Evolutionary conservation across 2,329 filamentous ascomycete species (phyloP).

Genomic region (Corynespora cassiicola): DNA sequence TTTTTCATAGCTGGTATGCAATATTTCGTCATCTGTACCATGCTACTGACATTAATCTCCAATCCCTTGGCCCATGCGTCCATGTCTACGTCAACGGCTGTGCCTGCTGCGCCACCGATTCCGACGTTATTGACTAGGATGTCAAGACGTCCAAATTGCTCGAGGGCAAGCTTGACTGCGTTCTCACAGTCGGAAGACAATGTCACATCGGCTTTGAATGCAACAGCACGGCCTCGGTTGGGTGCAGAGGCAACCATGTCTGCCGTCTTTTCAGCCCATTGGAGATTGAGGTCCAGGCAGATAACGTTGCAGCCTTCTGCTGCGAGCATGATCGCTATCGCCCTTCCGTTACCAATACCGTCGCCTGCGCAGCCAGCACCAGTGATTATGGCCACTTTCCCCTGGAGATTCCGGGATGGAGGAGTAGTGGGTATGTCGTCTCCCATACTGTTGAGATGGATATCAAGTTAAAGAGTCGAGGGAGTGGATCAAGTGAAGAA

Average conservation of each 20-base stretch:
- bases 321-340: slow-evolving; percentile 65
- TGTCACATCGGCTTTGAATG: slow-evolving; percentile 63
- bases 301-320: slow-evolving; percentile 65
- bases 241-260: slow-evolving; percentile 56
- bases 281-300: slow-evolving; percentile 62
- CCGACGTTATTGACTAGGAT: slow-evolving; percentile 72
- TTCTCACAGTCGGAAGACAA: slow-evolving; percentile 57
- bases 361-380: slow-evolving; percentile 64
- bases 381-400: slow-evolving; percentile 62
- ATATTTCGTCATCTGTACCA: slow-evolving; percentile 70
- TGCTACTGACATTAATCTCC: slow-evolving; percentile 68
- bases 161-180: slow-evolving; percentile 50
- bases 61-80: slow-evolving; percentile 63
- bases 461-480: no score
- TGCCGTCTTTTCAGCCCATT: slow-evolving; percentile 60
- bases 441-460: no score
- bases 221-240: slow-evolving; percentile 47
- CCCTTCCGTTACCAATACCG: slow-evolving; percentile 67
- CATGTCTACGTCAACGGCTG: slow-evolving; percentile 67
- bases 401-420: slow-evolving; percentile 49
- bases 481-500: no score
- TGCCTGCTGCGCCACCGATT: slow-evolving; percentile 64
- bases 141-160: slow-evolving; percentile 63
- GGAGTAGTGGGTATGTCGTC: slow-evolving; percentile 20
- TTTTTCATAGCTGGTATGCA: slow-evolving; percentile 65